Conservation (phyloP, 1,284 basidiomycete genomes). For the Gomphus sp. region DNA sequence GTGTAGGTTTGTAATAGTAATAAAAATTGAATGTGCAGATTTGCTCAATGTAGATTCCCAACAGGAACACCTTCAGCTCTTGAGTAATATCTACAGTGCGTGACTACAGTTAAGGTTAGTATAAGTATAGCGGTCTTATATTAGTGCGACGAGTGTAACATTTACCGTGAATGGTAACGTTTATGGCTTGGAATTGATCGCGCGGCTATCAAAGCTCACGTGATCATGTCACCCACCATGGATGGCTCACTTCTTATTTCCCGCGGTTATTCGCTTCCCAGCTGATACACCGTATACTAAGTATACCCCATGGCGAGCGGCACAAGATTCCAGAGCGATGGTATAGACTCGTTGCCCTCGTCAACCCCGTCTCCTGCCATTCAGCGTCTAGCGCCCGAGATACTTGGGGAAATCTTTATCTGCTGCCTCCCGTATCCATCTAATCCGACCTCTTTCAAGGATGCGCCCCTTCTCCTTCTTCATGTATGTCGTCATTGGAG, state of each 20-base stretch:
- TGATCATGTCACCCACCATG: no score
- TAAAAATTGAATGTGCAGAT: no score
- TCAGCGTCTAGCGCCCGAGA: slow-evolving; percentile 8
- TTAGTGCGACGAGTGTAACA: neutral
- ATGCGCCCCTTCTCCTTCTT: slow-evolving; percentile 9
- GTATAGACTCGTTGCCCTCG: no score
- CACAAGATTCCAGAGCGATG: no score
- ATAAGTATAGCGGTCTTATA: neutral
- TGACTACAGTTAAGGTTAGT: slow-evolving; percentile 36
- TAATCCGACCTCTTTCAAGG: neutral
- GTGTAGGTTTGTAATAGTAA: no score
- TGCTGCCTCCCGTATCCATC: neutral
- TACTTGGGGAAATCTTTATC: slow-evolving; percentile 9
- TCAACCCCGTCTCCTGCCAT: neutral
- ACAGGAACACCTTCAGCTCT: slow-evolving; percentile 46
- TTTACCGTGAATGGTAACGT: neutral
- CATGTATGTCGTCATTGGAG: slow-evolving; percentile 12
- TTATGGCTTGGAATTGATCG: no score
- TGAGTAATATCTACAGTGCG: slow-evolving; percentile 79
- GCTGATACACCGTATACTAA: no score
- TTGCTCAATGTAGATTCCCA: no score
- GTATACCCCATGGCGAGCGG: no score
- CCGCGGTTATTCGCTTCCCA: no score
- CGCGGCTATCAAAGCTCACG: no score
- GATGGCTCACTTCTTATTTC: no score